Evolutionary conservation across 208 protist genomes (phyloP), one percentile per base, ranked within the genome.

Genomic region (Trypanosoma boissoni): DNA sequence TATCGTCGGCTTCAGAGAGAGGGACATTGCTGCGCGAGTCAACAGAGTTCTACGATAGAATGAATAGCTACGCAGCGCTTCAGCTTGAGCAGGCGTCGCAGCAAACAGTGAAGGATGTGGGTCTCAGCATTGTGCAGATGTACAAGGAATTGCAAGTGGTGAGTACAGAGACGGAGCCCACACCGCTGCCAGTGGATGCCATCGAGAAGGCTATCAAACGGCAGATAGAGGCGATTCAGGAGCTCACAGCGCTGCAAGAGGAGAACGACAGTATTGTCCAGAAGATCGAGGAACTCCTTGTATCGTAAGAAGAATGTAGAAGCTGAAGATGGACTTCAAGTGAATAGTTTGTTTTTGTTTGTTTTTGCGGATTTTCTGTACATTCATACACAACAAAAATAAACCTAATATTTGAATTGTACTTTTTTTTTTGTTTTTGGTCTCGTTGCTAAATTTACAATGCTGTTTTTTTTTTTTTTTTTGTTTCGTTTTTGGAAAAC

Each of bases 161-260:
- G 1, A 66, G 63, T 24, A 39, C 48, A 2, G 64, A 82, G 20
- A 83, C 80, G 18, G 73, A 80, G 26, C 66, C 78, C n/a, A 67
- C 76, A 31, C 51, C 58, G 9, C 75, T 95, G 58, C 62, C 85
- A 0, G 50, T 49, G 9, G 85, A 93, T 34, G 72, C 86, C 0
- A 72, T 95, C 1, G 86, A 90, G 55, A 80, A 63, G 21, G 85
- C 89, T n/a, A 89, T 95, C 36, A 62, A 78, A 16, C 68, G 86
- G 0, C 89, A 93, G 58, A 64, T 95, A 2, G 81, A 92, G 6
- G 70, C 59, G 10, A 58, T 92, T 26, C 72, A 80, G 50, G 83
- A 91, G 67, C 34, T 93, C 6, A 48, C 70, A 6, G 58, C 41
- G 0, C 58, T 95, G 3, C 32, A 86, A 39, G 43, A 74, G 14